phyloP scores from a whole-genome alignment of 768 basidiomycete species.

The Guyanaporus albipodus region DNA sequence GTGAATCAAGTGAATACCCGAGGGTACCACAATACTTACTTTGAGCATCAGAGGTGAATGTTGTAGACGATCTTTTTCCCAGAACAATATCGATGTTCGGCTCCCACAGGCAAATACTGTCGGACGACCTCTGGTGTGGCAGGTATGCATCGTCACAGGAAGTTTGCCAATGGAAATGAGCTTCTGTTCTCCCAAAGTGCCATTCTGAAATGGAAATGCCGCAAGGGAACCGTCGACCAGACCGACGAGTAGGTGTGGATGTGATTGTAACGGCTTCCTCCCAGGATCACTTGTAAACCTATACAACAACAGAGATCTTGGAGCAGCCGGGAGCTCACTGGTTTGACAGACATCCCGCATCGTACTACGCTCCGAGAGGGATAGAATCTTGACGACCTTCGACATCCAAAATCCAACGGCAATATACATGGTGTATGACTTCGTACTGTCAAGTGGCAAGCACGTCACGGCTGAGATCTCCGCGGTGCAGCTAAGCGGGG shows the following conservation, averaged over 20 bases:
- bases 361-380: conserved; percentile 20
- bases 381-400: conserved; percentile 57
- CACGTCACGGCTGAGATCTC: conserved; percentile 76
- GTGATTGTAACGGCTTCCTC: conserved; percentile 35
- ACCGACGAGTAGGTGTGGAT: conserved; percentile 65
- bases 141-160: conserved; percentile 60
- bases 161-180: conserved; percentile 59
- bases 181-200: conserved; percentile 46
- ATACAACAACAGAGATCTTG: conserved; percentile 46
- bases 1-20: conserved; percentile 1
- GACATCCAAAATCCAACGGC: conserved; percentile 77
- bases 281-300: conserved; percentile 50
- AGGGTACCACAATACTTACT: conserved; percentile 31
- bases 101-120: conserved; percentile 71
- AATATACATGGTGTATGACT: conserved; percentile 45
- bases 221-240: conserved; percentile 72
- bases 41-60: conserved; percentile 73
- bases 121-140: conserved; percentile 47
- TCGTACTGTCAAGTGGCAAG: conserved; percentile 46
- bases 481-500: conserved; percentile 16
- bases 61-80: conserved; percentile 58
- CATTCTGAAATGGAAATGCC: conserved; percentile 46
- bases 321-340: conserved; percentile 38
- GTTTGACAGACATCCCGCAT: conserved; percentile 27
- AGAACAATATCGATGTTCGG: conserved; percentile 64